phyloP scores from a whole-genome alignment of 495 filamentous ascomycete genomes.

The Bombardia bombarda region DNA sequence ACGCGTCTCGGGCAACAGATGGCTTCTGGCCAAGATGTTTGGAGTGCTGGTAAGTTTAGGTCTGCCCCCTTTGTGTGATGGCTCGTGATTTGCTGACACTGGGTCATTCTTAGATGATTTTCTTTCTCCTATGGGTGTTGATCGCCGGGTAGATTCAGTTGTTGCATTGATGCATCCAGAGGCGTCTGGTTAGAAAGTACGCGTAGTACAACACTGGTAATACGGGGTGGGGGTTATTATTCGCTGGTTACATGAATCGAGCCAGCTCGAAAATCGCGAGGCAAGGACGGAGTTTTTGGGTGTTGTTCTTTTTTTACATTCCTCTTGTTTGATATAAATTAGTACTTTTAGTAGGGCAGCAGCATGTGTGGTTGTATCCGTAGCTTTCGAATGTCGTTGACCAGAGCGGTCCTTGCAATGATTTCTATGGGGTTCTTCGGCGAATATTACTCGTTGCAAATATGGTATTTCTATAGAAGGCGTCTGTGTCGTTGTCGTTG shows the following conservation, averaged over 20 bases:
- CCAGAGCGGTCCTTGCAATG: no score
- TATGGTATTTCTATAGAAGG: no score
- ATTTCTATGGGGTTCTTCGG: no score
- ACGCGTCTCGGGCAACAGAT: constrained; percentile 85
- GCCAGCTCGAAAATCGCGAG: background rate
- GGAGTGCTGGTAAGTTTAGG: constrained; percentile 63
- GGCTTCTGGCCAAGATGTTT: constrained; percentile 99
- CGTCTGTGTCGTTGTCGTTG: no score
- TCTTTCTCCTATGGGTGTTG: constrained; percentile 31
- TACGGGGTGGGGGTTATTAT: background rate
- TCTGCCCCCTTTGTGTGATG: no score
- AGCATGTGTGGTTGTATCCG: no score
- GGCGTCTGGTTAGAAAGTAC: constrained; percentile 8
- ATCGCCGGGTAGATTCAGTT: constrained; percentile 26
- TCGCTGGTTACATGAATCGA: background rate
- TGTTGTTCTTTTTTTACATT: no score
- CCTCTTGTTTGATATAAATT: no score
- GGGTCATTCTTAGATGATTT: constrained; percentile 26
- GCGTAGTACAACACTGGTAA: constrained; percentile 2
- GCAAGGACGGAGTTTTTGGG: background rate
- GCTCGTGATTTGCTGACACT: no score
- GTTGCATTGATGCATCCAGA: constrained; percentile 7
- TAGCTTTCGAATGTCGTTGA: no score
- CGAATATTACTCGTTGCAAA: no score
- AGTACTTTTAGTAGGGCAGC: no score